Conservation (phyloP, 2,329 filamentous ascomycete species). For the Xylaria sp. region DNA sequence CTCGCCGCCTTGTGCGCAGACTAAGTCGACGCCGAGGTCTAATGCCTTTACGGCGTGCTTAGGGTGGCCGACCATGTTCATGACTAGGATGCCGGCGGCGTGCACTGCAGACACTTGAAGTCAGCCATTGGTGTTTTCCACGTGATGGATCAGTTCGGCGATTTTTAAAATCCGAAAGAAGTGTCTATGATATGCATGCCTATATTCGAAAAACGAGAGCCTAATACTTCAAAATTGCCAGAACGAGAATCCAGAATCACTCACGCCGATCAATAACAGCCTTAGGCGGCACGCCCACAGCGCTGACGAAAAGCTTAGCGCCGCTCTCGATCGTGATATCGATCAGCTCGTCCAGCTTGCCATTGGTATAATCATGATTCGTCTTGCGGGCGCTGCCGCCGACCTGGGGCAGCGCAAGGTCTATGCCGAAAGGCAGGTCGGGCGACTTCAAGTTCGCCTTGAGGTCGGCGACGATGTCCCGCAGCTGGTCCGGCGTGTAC, state of each 20-base stretch:
- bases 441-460: conserved; percentile 77
- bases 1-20: conserved; percentile 93
- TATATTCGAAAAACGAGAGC: background rate
- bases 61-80: conserved; percentile 98
- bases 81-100: conserved; percentile 81
- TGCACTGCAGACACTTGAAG: conserved; percentile 63
- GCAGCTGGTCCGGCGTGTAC: conserved; percentile 79
- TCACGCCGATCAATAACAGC: conserved; percentile 72
- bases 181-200: too few species aligned
- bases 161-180: too few species aligned
- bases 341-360: conserved; percentile 87
- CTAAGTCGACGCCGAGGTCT: conserved; percentile 85
- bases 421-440: conserved; percentile 85
- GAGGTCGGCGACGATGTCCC: conserved; percentile 84
- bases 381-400: conserved; percentile 86
- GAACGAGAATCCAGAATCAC: background rate
- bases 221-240: background rate
- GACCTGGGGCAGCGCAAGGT: conserved; percentile 90
- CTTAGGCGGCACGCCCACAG: conserved; percentile 86
- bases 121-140: background rate
- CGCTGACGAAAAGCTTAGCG: conserved; percentile 86
- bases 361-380: conserved; percentile 95
- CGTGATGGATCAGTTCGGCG: background rate
- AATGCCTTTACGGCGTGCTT: conserved; percentile 92
- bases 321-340: conserved; percentile 86